A percentile compares a stretch with the other conserved stretches of the same genome.
Evolutionary conservation across 2,329 filamentous ascomycete genomes (phyloP).

Genomic region (Aspergillus arachidicola): DNA sequence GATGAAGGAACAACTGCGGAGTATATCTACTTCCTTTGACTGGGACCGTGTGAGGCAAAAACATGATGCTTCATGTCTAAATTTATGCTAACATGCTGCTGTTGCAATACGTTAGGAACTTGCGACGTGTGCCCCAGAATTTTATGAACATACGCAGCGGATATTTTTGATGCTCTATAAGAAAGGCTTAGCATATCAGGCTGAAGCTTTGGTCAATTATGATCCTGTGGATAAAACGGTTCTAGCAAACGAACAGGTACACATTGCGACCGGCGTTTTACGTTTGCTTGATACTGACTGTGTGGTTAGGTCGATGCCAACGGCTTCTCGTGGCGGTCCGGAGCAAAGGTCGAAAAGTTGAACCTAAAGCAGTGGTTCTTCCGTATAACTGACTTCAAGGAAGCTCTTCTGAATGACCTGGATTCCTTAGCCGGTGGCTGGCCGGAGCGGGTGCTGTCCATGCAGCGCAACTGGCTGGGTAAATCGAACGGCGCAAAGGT

Average conservation of each 20-base stretch:
- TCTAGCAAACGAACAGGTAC: slow-evolving; percentile 79
- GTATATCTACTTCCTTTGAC: slow-evolving; percentile 81
- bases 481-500: slow-evolving; percentile 73
- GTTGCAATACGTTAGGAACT: slow-evolving; percentile 63
- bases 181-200: slow-evolving; percentile 77
- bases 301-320: slow-evolving; percentile 68
- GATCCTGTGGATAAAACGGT: slow-evolving; percentile 89
- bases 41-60: slow-evolving; percentile 71
- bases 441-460: slow-evolving; percentile 79
- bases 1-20: slow-evolving; percentile 80
- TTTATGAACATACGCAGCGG: slow-evolving; percentile 87
- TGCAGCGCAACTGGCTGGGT: slow-evolving; percentile 89
- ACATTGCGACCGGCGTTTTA: neutral
- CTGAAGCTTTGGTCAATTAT: slow-evolving; percentile 83
- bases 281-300: slow-evolving; percentile 10
- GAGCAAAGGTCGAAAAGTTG: slow-evolving; percentile 78
- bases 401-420: slow-evolving; percentile 71
- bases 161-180: slow-evolving; percentile 78
- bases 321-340: slow-evolving; percentile 83
- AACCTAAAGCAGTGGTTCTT: slow-evolving; percentile 89
- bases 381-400: slow-evolving; percentile 76
- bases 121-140: slow-evolving; percentile 78
- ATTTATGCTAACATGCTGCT: slow-evolving; percentile 14
- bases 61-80: neutral
- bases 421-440: slow-evolving; percentile 68